Percentiles rank a stretch among this genome's conserved stretches.
Conservation (phyloP, 176 grass and related monocot species). For the Lolium multiflorum region DNA sequence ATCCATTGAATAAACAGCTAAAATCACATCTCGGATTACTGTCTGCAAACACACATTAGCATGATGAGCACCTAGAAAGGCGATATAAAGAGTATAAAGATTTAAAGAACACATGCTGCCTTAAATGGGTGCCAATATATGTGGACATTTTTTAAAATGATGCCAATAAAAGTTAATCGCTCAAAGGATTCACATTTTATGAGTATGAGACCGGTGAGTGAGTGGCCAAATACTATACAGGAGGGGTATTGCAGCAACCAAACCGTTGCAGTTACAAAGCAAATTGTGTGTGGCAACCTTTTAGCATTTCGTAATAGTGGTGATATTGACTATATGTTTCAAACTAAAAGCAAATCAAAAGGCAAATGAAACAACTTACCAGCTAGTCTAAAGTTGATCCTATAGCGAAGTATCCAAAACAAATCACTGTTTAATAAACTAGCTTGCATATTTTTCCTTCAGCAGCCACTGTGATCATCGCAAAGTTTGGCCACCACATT, state of each 20-base stretch:
- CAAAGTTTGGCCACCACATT: slow-evolving; percentile 49
- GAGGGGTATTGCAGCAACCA: slow-evolving; percentile 6
- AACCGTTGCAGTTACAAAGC: background rate
- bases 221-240: background rate
- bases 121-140: background rate
- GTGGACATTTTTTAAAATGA: background rate
- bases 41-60: background rate
- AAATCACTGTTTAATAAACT: background rate
- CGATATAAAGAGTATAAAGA: background rate
- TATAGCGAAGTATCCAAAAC: slow-evolving; percentile 29
- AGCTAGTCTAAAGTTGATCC: slow-evolving; percentile 14
- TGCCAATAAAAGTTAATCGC: background rate
- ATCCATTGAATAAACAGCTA: background rate
- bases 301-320: slow-evolving; percentile 1
- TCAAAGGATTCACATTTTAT: background rate
- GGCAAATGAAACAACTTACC: slow-evolving; percentile 39
- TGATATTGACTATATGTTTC: slow-evolving; percentile 10
- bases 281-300: background rate
- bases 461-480: slow-evolving; percentile 8
- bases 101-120: slow-evolving; percentile 2
- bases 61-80: background rate
- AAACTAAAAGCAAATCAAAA: background rate
- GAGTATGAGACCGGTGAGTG: background rate
- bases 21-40: background rate
- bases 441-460: slow-evolving; percentile 12